These are phyloP conservation scores for Aspergillus floridensis DNA, from an alignment of 2,329 filamentous ascomycete species.

Conservation along the genomic window DNA sequence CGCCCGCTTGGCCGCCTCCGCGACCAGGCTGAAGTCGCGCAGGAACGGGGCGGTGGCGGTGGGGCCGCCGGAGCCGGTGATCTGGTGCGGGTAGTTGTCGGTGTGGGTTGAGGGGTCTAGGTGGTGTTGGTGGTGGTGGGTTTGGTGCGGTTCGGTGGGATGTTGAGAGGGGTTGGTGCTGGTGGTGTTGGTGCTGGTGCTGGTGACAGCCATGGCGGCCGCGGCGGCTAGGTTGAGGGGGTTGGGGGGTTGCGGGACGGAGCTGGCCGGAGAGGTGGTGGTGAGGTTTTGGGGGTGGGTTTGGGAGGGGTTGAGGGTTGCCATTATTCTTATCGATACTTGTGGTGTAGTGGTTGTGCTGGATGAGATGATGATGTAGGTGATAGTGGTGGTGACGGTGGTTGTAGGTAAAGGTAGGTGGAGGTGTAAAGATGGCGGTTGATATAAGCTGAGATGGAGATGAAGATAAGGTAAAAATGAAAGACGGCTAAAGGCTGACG, in stretches of 20 bases:
- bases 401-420: neutral
- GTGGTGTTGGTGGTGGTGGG: neutral
- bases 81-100: conserved; percentile 25
- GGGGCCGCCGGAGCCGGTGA: conserved; percentile 30
- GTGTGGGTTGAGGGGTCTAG: conserved; percentile 3
- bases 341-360: conserved; percentile 4
- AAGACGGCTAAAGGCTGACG: neutral
- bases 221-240: conserved; percentile 6
- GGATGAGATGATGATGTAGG: neutral
- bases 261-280: conserved; percentile 2
- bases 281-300: conserved; percentile 1
- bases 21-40: conserved; percentile 78
- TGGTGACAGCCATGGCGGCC: neutral
- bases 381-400: neutral
- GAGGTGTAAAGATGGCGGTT: neutral
- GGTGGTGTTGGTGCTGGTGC: neutral
- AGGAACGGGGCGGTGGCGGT: conserved; percentile 61
- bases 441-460: neutral
- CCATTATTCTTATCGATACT: neutral
- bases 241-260: conserved; percentile 2
- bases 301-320: conserved; percentile 3
- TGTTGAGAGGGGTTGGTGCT: neutral
- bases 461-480: neutral
- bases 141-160: neutral
- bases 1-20: conserved; percentile 88